Conservation (phyloP, 441 rosid species). For the Biscutella laevigata region DNA sequence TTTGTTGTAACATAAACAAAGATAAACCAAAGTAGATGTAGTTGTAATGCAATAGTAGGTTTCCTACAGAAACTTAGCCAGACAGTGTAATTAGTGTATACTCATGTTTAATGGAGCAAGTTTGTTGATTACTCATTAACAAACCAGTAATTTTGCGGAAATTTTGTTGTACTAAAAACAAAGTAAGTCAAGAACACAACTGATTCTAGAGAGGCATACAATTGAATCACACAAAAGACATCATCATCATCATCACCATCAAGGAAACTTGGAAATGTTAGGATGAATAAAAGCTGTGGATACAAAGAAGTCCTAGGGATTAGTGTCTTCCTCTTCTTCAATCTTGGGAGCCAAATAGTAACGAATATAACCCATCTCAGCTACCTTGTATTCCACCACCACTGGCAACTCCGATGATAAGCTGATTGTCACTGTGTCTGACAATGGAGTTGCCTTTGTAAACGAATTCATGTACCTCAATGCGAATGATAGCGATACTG, state of each 20-base stretch:
- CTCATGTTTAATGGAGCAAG: no score
- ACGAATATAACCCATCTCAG: conserved; percentile 92
- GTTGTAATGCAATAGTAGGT: no score
- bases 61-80: no score
- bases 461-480: conserved; percentile 95
- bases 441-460: conserved; percentile 87
- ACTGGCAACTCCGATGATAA: conserved; percentile 87
- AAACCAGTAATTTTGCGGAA: not conserved
- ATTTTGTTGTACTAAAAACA: not conserved
- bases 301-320: conserved; percentile 28
- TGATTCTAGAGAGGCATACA: conserved; percentile 7
- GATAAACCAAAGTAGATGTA: not conserved
- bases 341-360: conserved; percentile 93
- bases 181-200: conserved; percentile 7
- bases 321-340: conserved; percentile 80
- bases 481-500: conserved; percentile 83
- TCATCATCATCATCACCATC: not conserved
- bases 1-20: conserved; percentile 58
- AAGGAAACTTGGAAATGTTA: not conserved
- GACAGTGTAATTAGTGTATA: no score
- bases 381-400: conserved; percentile 92
- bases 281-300: not conserved
- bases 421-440: conserved; percentile 74
- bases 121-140: not conserved
- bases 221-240: not conserved